Conservation (phyloP, 345 rosid genomes). For the Salix dunnii region DNA sequence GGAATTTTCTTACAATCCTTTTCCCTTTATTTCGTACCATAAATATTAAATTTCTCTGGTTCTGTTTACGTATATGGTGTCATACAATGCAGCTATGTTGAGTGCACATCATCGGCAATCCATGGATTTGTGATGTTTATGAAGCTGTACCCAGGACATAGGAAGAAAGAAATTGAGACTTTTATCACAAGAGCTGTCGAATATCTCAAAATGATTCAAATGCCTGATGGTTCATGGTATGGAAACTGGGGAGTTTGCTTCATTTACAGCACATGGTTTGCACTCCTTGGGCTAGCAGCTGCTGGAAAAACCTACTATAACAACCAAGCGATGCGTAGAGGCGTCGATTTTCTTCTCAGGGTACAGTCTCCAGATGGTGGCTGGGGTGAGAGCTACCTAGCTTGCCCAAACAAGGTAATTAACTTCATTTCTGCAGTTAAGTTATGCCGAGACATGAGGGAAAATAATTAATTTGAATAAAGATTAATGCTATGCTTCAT, state of each 20-base stretch:
- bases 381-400: slow-evolving; percentile 59
- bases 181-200: slow-evolving; percentile 35
- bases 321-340: slow-evolving; percentile 34
- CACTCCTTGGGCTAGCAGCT: slow-evolving; percentile 44
- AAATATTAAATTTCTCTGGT: too few species aligned
- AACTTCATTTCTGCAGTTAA: background rate
- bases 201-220: slow-evolving; percentile 40
- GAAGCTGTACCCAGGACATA: slow-evolving; percentile 42
- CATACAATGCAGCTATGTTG: slow-evolving; percentile 21
- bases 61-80: background rate
- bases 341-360: slow-evolving; percentile 40
- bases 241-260: slow-evolving; percentile 66
- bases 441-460: background rate
- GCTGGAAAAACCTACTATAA: slow-evolving; percentile 41
- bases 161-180: slow-evolving; percentile 43
- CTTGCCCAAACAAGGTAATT: slow-evolving; percentile 49
- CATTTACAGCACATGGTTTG: slow-evolving; percentile 47
- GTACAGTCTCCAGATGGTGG: slow-evolving; percentile 42
- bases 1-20: background rate
- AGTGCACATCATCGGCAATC: slow-evolving; percentile 52
- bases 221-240: slow-evolving; percentile 54
- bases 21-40: too few species aligned
- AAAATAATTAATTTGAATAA: too few species aligned
- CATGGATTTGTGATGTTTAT: slow-evolving; percentile 33
- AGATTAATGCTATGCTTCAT: background rate